Conservation (phyloP, 169 alveolate species). For the Prorocentrum cordatum region DNA sequence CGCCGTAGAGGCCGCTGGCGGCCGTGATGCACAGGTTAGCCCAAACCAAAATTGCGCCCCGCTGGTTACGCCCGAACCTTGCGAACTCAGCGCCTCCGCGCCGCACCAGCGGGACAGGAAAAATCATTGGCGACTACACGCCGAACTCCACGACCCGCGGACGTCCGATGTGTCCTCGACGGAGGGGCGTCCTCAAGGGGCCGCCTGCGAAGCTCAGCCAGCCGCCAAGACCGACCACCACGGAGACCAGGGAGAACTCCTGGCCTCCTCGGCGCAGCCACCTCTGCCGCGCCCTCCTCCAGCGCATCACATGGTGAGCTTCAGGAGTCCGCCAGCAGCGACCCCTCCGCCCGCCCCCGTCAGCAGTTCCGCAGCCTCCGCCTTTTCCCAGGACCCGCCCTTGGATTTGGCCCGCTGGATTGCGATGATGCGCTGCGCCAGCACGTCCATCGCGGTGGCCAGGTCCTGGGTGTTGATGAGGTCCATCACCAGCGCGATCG, state of each 20-base stretch:
- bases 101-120: no score
- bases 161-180: no score
- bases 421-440: constrained; percentile 16
- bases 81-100: no score
- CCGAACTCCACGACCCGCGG: no score
- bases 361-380: constrained; percentile 4
- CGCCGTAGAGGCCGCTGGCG: no score
- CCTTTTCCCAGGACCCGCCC: constrained; percentile 26
- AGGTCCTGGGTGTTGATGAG: background rate
- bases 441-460: constrained; percentile 2
- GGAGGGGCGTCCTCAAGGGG: no score
- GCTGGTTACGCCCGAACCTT: no score
- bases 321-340: background rate
- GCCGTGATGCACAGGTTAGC: no score
- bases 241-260: background rate
- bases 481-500: constrained; percentile 17
- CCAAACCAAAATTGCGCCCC: no score
- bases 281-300: background rate
- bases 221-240: background rate
- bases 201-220: background rate
- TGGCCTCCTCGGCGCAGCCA: background rate
- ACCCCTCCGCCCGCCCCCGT: background rate
- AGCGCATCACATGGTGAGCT: background rate
- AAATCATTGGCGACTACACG: no score
- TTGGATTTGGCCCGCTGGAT: background rate